Conservation (phyloP, 1,284 basidiomycete genomes). For the Moesziomyces antarcticus region DNA sequence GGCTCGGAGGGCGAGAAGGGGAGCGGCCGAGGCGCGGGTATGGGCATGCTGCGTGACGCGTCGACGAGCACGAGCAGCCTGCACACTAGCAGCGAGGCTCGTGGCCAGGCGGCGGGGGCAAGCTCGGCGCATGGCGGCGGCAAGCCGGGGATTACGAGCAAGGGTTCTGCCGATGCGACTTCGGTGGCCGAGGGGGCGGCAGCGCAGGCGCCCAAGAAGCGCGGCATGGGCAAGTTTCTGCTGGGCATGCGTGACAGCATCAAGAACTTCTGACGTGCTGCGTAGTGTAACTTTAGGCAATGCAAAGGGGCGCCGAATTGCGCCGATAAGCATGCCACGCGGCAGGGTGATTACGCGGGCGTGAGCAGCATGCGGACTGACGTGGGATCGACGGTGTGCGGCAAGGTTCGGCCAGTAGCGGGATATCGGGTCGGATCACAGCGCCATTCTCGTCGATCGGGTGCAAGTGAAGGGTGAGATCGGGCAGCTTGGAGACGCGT, state of each 20-base stretch:
- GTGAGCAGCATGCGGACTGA: not conserved
- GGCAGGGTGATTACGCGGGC: not conserved
- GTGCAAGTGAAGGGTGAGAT: not conserved
- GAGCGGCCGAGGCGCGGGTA: not conserved
- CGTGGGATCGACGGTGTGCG: not conserved
- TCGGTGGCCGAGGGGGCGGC: slow-evolving; percentile 3
- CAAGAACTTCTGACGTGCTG: slow-evolving; percentile 30
- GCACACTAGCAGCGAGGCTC: slow-evolving; percentile 3
- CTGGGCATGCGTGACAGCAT: slow-evolving; percentile 44
- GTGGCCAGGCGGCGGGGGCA: not conserved
- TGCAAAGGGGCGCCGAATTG: not conserved
- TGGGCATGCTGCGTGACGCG: slow-evolving; percentile 30
- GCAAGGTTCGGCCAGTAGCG: too few relatives aligned
- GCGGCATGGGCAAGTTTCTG: slow-evolving; percentile 46
- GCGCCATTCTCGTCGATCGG: not conserved
- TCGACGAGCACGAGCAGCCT: slow-evolving; percentile 40
- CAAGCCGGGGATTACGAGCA: not conserved
- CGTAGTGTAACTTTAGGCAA: not conserved
- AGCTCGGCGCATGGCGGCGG: too few relatives aligned
- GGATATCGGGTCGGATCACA: not conserved
- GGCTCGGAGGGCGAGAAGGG: not conserved
- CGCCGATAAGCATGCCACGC: not conserved
- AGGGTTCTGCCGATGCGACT: not conserved
- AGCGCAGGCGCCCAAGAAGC: slow-evolving; percentile 23
- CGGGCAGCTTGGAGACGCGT: too few relatives aligned